Evolutionary conservation across 306 rosid genomes (phyloP).

Genomic region (Crataegus laevigata): DNA sequence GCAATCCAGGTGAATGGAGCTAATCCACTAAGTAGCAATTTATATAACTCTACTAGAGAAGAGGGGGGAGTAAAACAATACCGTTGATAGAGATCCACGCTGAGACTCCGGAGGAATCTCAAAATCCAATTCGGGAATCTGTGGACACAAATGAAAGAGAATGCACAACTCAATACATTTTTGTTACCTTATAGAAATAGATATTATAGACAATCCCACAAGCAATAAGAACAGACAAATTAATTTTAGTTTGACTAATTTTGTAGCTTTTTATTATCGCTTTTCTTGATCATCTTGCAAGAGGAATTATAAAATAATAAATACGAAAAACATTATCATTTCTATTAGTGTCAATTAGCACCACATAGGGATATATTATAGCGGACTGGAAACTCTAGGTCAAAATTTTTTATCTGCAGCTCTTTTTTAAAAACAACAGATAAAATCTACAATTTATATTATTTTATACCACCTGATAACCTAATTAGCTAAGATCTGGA

Average conservation of each 20-base stretch:
- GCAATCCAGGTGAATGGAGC: neutral
- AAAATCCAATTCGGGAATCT: conserved; percentile 90
- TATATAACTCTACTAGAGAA: neutral
- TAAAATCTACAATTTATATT: neutral
- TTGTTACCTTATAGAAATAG: neutral
- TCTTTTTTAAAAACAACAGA: neutral
- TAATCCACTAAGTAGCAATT: neutral
- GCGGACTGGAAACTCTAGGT: neutral
- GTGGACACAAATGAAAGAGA: conserved; percentile 24
- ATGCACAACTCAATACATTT: conserved; percentile 1
- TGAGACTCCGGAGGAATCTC: conserved; percentile 98
- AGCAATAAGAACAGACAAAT: neutral
- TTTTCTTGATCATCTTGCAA: neutral
- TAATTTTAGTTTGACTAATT: neutral
- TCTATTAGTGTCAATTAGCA: neutral
- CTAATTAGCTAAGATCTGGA: neutral
- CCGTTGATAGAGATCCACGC: conserved; percentile 84
- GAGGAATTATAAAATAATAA: neutral
- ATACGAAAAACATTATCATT: neutral
- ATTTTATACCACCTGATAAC: neutral
- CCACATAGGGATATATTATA: neutral
- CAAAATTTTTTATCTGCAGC: neutral
- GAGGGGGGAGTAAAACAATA: conserved; percentile 16
- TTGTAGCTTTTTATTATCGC: neutral
- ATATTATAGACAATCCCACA: neutral